Percentiles rank a stretch among this genome's conserved stretches.
Conservation (phyloP, 2,329 filamentous ascomycete genomes). For the Colletotrichum sp. region DNA sequence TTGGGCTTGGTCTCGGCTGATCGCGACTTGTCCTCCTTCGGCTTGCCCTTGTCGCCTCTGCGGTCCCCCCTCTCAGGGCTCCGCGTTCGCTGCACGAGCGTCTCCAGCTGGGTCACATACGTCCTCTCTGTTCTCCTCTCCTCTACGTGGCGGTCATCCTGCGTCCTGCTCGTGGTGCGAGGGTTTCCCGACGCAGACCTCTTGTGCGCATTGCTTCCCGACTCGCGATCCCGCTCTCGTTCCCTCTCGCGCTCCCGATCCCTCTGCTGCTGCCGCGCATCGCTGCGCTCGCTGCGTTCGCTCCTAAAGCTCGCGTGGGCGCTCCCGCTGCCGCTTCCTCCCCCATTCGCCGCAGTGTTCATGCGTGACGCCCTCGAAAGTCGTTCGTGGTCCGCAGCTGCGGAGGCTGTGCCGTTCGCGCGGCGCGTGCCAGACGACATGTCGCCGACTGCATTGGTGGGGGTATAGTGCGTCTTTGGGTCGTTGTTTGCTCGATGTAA, state of each 20-base stretch:
- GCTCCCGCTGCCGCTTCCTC: background rate
- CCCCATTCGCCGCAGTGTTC: slow-evolving; percentile 23
- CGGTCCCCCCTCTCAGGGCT: slow-evolving; percentile 63
- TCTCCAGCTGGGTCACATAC: slow-evolving; percentile 67
- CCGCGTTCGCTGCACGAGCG: slow-evolving; percentile 60
- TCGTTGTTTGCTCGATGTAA: background rate
- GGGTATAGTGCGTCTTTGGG: background rate
- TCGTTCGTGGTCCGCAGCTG: slow-evolving; percentile 36
- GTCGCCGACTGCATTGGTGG: slow-evolving; percentile 39
- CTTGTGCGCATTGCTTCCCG: slow-evolving; percentile 52
- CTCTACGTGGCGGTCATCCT: slow-evolving; percentile 49
- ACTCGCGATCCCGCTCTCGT: slow-evolving; percentile 35
- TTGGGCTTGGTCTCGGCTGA: slow-evolving; percentile 48
- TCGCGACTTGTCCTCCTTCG: slow-evolving; percentile 43
- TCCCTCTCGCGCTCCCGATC: slow-evolving; percentile 4
- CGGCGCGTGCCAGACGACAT: slow-evolving; percentile 50
- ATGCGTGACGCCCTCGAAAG: slow-evolving; percentile 33
- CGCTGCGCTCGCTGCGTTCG: slow-evolving; percentile 27
- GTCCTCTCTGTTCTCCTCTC: slow-evolving; percentile 62
- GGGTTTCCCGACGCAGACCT: slow-evolving; percentile 63
- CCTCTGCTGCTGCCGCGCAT: slow-evolving; percentile 11
- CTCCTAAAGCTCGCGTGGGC: slow-evolving; percentile 33
- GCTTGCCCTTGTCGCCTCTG: slow-evolving; percentile 39
- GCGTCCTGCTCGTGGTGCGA: slow-evolving; percentile 50
- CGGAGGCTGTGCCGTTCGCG: slow-evolving; percentile 35